Base-by-base conservation (phyloP, 208 protist species). In the Strigomonas culicis region DNA sequence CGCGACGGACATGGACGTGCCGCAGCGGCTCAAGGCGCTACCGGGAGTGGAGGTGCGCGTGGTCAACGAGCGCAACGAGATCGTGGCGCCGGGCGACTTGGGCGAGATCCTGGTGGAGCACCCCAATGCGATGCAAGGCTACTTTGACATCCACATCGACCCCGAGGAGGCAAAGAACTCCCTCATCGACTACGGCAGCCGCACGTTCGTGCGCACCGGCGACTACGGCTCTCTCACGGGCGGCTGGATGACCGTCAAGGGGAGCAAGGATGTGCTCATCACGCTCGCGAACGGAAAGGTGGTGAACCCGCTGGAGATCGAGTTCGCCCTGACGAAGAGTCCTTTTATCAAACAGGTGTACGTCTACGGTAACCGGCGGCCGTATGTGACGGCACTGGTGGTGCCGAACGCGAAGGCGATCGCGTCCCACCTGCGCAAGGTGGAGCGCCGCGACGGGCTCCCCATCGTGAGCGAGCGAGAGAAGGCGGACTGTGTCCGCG, bases 1-100 rank as follows among this genome's bases (percentile, higher is more conserved):
- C 27, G 87, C 90, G 39, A 96, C 86, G 17, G 90, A 96, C 59
- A 76, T 96, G 62, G 90, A 96, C 59, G 90, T 96, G 49, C 90
- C 90, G 28, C 80, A 87, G 61, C 86, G 87, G n/a, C 72, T 96
- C 19, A 96, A 90, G 65, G 84, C 85, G 1, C 77, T 96, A 24
- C 90, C 90, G 56, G 90, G 87, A 52, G 75, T 96, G 2, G 90
- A 96, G 74, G 80, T 96, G 57, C 90, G 90, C 61, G 75, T 94
- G 31, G 86, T 96, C 50, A 96, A 96, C 70, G 85, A 92, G n/a
- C 88, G 85, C 46, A 94, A 93, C 63, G 90, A 96, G 67, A 94
- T 96, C 63, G 82, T 96, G 21, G 76, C 86, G 1, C 90, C 90
- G 44, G 90, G 90, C 11, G 84, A 94, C 46, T 44, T 96, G 46